Evolutionary conservation across 2,329 filamentous ascomycete genomes (phyloP).

Genomic region (Rugonectria rugulosa): DNA sequence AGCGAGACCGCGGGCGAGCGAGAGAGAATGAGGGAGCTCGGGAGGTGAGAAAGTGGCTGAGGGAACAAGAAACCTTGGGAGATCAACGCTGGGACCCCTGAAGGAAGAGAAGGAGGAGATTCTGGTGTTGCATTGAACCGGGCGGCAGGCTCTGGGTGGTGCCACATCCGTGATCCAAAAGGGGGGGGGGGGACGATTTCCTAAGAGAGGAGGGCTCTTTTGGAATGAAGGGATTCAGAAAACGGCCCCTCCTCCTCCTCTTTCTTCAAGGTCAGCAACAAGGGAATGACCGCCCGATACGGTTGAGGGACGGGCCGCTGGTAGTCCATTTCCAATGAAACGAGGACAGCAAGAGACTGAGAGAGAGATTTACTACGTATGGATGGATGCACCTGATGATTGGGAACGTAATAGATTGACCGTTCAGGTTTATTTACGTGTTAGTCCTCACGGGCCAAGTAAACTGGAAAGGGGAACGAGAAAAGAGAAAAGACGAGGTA

Average conservation of each 20-base stretch:
- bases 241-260: too few relatives aligned
- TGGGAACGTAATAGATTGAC: conserved; percentile 3
- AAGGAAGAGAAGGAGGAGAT: too few relatives aligned
- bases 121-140: conserved; percentile 25
- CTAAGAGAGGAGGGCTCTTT: too few relatives aligned
- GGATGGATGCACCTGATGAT: conserved; percentile 1
- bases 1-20: too few relatives aligned
- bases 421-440: background rate
- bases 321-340: conserved; percentile 25
- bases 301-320: conserved; percentile 39
- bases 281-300: conserved; percentile 19
- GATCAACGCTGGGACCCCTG: conserved; percentile 14
- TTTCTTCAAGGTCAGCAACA: conserved; percentile 13
- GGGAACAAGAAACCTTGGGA: conserved; percentile 9
- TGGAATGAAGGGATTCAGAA: too few relatives aligned
- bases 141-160: conserved; percentile 1
- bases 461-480: background rate
- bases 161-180: too few relatives aligned
- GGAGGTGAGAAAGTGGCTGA: background rate
- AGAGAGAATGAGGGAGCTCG: too few relatives aligned
- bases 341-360: background rate
- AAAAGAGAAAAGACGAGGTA: conserved; percentile 19
- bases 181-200: too few relatives aligned
- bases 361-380: too few relatives aligned
- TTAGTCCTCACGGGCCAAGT: background rate